Percentiles rank a stretch among this genome's conserved stretches.
These are phyloP conservation scores for Lathyrus tuberosus DNA, from an alignment of 306 rosid genomes.

Conservation along the genomic window DNA sequence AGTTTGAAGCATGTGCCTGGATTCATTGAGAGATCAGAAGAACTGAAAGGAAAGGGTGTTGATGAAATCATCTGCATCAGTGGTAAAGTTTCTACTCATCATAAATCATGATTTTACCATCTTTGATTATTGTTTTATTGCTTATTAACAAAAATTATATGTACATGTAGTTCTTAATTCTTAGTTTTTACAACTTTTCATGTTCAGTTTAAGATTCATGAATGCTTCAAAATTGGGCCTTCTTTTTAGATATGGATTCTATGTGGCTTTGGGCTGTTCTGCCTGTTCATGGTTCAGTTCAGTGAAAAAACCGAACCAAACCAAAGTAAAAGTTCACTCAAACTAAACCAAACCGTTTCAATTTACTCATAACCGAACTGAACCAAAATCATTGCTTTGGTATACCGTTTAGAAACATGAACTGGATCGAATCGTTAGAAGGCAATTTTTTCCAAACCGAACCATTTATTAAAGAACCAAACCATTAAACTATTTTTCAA, in stretches of 20 bases:
- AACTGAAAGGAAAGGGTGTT: constrained; percentile 78
- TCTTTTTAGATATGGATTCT: constrained; percentile 5
- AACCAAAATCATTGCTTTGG: too few species aligned
- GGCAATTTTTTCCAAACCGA: too few species aligned
- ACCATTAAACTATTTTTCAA: too few species aligned
- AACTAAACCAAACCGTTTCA: too few species aligned
- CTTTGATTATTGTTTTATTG: background rate
- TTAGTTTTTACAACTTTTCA: background rate
- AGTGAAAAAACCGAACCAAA: too few species aligned
- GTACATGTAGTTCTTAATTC: constrained; percentile 15
- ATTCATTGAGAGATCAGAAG: constrained; percentile 72
- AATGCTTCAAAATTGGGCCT: background rate
- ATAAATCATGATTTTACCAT: background rate
- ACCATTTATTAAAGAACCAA: too few species aligned
- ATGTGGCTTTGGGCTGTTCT: too few species aligned
- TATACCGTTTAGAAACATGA: too few species aligned
- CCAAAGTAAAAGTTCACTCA: too few species aligned
- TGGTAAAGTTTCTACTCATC: constrained; percentile 44
- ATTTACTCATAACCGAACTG: too few species aligned
- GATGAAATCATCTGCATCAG: constrained; percentile 70
- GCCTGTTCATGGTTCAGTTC: too few species aligned
- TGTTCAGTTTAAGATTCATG: constrained; percentile 13
- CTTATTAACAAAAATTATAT: background rate
- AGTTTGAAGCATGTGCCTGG: constrained; percentile 91
- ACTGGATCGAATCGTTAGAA: too few species aligned